Evolutionary conservation across 768 basidiomycete genomes (phyloP).

Genomic region (Lactifluus subvellereus): DNA sequence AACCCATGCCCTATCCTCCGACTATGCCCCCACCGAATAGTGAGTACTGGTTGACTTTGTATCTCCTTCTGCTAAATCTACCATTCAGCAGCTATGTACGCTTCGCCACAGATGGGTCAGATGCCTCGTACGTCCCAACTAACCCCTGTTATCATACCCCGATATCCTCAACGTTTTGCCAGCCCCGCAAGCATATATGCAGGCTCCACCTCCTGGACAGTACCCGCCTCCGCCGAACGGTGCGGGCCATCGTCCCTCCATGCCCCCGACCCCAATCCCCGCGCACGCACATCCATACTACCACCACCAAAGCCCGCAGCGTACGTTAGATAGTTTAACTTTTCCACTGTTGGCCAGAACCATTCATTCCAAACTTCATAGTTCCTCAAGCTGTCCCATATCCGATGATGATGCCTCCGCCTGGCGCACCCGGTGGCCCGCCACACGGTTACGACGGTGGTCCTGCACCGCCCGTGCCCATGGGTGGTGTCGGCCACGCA

Average conservation of each 20-base stretch:
- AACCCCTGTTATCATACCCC: neutral
- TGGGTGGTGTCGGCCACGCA: conserved; percentile 67
- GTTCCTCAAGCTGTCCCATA: conserved; percentile 85
- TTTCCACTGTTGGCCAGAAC: conserved; percentile 21
- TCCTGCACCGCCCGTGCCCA: conserved; percentile 62
- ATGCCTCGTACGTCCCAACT: conserved; percentile 67
- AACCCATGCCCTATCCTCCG: conserved; percentile 78
- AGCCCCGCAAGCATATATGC: conserved; percentile 79
- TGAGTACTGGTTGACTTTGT: conserved; percentile 28
- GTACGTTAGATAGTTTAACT: conserved; percentile 38
- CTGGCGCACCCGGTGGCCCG: conserved; percentile 56
- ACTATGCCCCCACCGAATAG: conserved; percentile 72
- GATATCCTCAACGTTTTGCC: conserved; percentile 10
- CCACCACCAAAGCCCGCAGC: conserved; percentile 84
- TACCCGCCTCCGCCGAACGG: conserved; percentile 78
- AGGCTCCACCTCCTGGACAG: conserved; percentile 63
- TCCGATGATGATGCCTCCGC: conserved; percentile 89
- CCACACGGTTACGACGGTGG: conserved; percentile 70
- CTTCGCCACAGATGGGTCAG: conserved; percentile 73
- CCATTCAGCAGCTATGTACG: conserved; percentile 62
- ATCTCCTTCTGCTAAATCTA: conserved; percentile 1
- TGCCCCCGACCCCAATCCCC: conserved; percentile 89
- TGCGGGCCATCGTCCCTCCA: conserved; percentile 72
- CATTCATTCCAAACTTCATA: conserved; percentile 30
- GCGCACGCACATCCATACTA: conserved; percentile 84